Evolutionary conservation across 163 green algal genomes (phyloP).

Genomic region (Trebouxiophyceae sp.): DNA sequence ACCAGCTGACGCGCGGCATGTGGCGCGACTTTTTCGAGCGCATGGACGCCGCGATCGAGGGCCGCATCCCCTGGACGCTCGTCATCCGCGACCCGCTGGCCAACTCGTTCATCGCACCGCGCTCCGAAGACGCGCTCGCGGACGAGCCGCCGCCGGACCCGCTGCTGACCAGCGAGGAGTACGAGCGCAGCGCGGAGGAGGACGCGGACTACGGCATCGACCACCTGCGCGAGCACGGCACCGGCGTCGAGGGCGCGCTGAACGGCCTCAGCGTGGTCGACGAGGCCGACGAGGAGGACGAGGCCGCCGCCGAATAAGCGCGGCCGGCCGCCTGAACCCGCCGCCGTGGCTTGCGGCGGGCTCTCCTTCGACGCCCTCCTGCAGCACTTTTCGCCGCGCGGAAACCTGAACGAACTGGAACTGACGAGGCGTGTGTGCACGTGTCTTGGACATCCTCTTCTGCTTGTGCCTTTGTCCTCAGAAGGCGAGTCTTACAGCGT

Average conservation of each 20-base stretch:
- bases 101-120: conserved; percentile 49
- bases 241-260: not conserved
- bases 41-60: conserved; percentile 17
- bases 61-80: conserved; percentile 39
- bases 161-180: conserved; percentile 33
- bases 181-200: conserved; percentile 40
- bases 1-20: conserved; percentile 2
- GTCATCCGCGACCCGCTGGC: conserved; percentile 39
- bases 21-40: conserved; percentile 24
- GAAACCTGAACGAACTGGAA: too few relatives aligned
- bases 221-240: conserved; percentile 16
- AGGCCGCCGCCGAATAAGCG: too few relatives aligned
- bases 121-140: conserved; percentile 18
- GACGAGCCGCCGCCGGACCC: conserved; percentile 22
- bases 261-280: not conserved
- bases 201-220: conserved; percentile 47
- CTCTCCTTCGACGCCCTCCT: too few relatives aligned
- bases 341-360: too few relatives aligned
- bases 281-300: too few relatives aligned
- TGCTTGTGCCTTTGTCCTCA: too few relatives aligned
- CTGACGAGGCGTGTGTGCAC: too few relatives aligned
- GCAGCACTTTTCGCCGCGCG: too few relatives aligned
- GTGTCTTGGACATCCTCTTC: too few relatives aligned
- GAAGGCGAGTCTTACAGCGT: too few relatives aligned
- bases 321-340: too few relatives aligned